A percentile compares a stretch with the other conserved stretches of the same genome.
Conservation (phyloP, 805 yeast genomes). For the Saccharomyces eubayanus region DNA sequence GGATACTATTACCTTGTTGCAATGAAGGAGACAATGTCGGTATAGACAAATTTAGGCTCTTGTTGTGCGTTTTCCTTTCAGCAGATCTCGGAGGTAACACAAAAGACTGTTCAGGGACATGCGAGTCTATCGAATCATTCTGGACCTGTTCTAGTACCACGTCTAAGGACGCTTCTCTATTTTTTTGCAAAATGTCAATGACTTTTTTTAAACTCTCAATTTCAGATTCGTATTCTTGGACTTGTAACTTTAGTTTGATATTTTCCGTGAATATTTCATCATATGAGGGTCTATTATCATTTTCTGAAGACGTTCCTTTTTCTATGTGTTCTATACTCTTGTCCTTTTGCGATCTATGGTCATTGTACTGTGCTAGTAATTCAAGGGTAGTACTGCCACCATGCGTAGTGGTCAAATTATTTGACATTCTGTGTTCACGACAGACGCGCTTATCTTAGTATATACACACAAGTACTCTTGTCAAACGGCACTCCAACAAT, state of each 20-base stretch:
- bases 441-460: not conserved
- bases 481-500: not conserved
- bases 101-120: constrained; percentile 7
- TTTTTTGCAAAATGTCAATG: constrained; percentile 7
- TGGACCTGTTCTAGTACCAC: constrained; percentile 4
- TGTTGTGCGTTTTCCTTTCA: constrained; percentile 25
- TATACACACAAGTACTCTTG: not conserved
- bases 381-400: constrained; percentile 57
- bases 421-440: not conserved
- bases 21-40: constrained; percentile 1
- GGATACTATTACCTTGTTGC: not conserved
- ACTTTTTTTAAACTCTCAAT: constrained; percentile 13
- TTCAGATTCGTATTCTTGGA: constrained; percentile 22
- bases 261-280: constrained; percentile 29
- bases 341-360: constrained; percentile 24
- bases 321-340: constrained; percentile 24
- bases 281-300: constrained; percentile 16
- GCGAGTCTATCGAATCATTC: not conserved
- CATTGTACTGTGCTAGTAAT: constrained; percentile 25
- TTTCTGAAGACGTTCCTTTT: constrained; percentile 9
- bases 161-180: constrained; percentile 6
- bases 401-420: constrained; percentile 1
- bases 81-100: constrained; percentile 36
- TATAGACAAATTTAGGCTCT: constrained; percentile 12
- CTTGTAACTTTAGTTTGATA: constrained; percentile 19